Percentiles rank a stretch among this genome's conserved stretches.
Conservation (phyloP, 2,329 filamentous ascomycete genomes). For the Beauveria scarabaeidicola region DNA sequence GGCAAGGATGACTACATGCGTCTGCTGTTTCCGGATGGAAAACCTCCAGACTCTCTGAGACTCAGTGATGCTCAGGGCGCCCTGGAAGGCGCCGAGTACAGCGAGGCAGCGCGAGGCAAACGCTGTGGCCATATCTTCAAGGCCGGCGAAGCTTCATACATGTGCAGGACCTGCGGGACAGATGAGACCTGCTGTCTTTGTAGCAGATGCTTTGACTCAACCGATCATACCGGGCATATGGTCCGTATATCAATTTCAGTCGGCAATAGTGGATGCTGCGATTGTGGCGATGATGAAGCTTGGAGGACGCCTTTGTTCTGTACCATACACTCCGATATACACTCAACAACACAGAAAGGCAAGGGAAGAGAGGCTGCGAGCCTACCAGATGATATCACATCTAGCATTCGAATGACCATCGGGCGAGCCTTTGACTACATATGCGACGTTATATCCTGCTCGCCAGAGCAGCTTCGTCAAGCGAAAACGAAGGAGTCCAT, state of each 20-base stretch:
- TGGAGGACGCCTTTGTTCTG: slow-evolving; percentile 85
- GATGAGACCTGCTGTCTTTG: slow-evolving; percentile 96
- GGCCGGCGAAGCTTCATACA: slow-evolving; percentile 84
- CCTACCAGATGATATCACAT: slow-evolving; percentile 66
- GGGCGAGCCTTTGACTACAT: slow-evolving; percentile 84
- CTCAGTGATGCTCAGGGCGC: slow-evolving; percentile 82
- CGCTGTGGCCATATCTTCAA: slow-evolving; percentile 97
- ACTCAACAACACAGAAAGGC: slow-evolving; percentile 45
- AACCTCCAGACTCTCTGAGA: slow-evolving; percentile 58
- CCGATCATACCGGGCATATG: slow-evolving; percentile 88
- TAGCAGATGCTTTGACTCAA: slow-evolving; percentile 88
- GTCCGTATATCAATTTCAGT: slow-evolving; percentile 81
- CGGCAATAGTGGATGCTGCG: slow-evolving; percentile 92
- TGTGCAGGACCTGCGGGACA: slow-evolving; percentile 85
- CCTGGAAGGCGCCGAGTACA: slow-evolving; percentile 91
- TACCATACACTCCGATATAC: slow-evolving; percentile 73
- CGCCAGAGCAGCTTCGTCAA: slow-evolving; percentile 85
- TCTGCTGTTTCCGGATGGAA: slow-evolving; percentile 74
- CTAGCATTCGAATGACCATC: slow-evolving; percentile 78
- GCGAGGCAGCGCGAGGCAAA: slow-evolving; percentile 81
- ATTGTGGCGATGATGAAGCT: slow-evolving; percentile 92
- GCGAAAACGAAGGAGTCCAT: slow-evolving; percentile 78
- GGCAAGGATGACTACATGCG: slow-evolving; percentile 65
- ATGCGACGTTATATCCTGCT: slow-evolving; percentile 96
- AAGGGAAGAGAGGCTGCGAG: slow-evolving; percentile 50